phyloP scores from a whole-genome alignment of 345 rosid genomes.

The Boechera stricta region DNA sequence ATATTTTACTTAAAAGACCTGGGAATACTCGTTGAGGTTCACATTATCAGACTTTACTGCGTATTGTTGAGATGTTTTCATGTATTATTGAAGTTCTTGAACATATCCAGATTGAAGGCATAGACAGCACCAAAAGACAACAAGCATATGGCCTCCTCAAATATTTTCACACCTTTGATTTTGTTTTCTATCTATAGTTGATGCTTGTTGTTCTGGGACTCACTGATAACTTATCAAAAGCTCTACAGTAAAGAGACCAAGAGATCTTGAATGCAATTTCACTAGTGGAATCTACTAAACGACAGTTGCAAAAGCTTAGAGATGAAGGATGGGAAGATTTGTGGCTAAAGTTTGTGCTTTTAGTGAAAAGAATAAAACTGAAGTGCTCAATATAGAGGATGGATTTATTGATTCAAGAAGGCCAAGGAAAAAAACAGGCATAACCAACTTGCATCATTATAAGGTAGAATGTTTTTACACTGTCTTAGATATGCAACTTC shows the following conservation, averaged over 20 bases:
- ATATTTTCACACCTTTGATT: constrained; percentile 3
- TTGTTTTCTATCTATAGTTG: neutral
- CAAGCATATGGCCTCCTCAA: neutral
- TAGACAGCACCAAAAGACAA: neutral
- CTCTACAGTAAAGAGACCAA: neutral
- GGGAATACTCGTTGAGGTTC: neutral
- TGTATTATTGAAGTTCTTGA: neutral
- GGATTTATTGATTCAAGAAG: neutral
- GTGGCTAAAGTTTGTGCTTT: neutral
- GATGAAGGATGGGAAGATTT: neutral
- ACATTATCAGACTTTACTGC: neutral
- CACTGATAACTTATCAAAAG: neutral
- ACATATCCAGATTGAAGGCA: neutral
- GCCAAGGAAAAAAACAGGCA: neutral
- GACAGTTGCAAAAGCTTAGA: neutral
- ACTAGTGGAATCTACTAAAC: neutral
- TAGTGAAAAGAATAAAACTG: neutral
- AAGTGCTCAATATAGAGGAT: neutral
- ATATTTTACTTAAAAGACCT: too few relatives aligned
- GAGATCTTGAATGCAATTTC: neutral
- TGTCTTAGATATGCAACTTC: neutral
- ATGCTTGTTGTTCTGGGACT: neutral
- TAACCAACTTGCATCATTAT: neutral
- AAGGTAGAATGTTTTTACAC: neutral
- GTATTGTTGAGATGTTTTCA: neutral